A percentile compares a stretch with the other conserved stretches of the same genome.
These are phyloP conservation scores for Amanita molliuscula DNA, from an alignment of 768 basidiomycete genomes.

Conservation along the genomic window DNA sequence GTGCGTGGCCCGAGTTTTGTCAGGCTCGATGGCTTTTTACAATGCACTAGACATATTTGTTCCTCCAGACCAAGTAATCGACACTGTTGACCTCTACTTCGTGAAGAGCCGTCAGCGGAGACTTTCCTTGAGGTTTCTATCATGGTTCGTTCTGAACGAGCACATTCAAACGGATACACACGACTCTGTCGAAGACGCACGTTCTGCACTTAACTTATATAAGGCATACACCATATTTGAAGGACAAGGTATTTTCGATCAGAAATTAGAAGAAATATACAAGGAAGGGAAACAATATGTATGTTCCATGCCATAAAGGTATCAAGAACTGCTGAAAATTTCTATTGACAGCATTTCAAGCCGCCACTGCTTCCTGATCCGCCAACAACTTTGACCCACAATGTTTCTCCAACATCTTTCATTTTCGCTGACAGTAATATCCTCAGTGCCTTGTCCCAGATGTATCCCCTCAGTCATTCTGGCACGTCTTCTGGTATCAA, in stretches of 20 bases:
- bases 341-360: constrained; percentile 39
- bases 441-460: constrained; percentile 1
- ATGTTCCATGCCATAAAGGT: constrained; percentile 12
- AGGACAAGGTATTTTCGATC: constrained; percentile 67
- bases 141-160: constrained; percentile 88
- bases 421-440: neutral
- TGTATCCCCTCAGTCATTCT: constrained; percentile 5
- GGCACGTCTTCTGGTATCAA: neutral
- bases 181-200: constrained; percentile 97
- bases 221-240: constrained; percentile 74
- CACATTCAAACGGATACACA: constrained; percentile 92
- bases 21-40: neutral
- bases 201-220: constrained; percentile 77
- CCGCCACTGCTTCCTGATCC: constrained; percentile 28
- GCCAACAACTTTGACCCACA: neutral
- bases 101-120: constrained; percentile 72
- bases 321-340: neutral
- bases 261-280: constrained; percentile 80
- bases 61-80: constrained; percentile 90
- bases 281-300: constrained; percentile 69
- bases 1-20: constrained; percentile 34
- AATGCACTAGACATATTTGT: constrained; percentile 75
- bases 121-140: constrained; percentile 83
- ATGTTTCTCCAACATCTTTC: constrained; percentile 5
- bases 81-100: constrained; percentile 97